A percentile compares a stretch with the other conserved stretches of the same genome.
phyloP scores from a whole-genome alignment of 2,329 filamentous ascomycete species.

The Diplodia mutila region DNA sequence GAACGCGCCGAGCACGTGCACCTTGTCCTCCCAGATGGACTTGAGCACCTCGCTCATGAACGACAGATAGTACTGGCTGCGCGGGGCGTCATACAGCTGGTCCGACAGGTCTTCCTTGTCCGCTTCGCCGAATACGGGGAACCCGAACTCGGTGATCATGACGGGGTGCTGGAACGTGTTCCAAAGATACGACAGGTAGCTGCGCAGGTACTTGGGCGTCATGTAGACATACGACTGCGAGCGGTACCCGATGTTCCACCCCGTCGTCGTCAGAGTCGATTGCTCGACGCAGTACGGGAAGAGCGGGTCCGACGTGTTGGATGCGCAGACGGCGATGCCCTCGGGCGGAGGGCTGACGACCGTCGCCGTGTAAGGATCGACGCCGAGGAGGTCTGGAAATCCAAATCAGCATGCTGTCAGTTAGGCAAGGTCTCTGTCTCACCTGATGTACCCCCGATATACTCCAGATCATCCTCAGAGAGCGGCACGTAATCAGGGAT shows the following conservation, averaged over 20 bases:
- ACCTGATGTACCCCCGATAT: constrained; percentile 14
- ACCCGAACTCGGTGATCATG: constrained; percentile 44
- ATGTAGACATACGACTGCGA: constrained; percentile 62
- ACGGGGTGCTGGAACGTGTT: constrained; percentile 59
- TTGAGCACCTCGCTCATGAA: constrained; percentile 43
- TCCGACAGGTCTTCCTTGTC: constrained; percentile 35
- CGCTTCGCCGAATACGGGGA: constrained; percentile 41
- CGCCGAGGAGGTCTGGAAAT: constrained; percentile 40
- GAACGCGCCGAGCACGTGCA: constrained; percentile 41
- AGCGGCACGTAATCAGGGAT: constrained; percentile 13
- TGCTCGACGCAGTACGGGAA: constrained; percentile 44
- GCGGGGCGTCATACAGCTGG: constrained; percentile 38
- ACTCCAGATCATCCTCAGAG: constrained; percentile 5
- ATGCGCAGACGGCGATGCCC: constrained; percentile 43
- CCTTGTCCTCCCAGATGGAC: constrained; percentile 46
- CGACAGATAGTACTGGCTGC: constrained; percentile 38
- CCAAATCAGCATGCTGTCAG: constrained; percentile 36
- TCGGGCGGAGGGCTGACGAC: constrained; percentile 40
- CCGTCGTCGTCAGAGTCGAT: constrained; percentile 51
- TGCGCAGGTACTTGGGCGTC: constrained; percentile 61
- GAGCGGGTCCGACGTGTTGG: constrained; percentile 39
- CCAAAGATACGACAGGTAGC: constrained; percentile 61
- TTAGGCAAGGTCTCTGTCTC: constrained; percentile 28
- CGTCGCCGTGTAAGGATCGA: constrained; percentile 43
- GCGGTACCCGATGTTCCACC: constrained; percentile 62